A percentile compares a stretch with the other conserved stretches of the same genome.
Evolutionary conservation across 2,329 filamentous ascomycete species (phyloP).

Genomic region (Anthostomella pinea): DNA sequence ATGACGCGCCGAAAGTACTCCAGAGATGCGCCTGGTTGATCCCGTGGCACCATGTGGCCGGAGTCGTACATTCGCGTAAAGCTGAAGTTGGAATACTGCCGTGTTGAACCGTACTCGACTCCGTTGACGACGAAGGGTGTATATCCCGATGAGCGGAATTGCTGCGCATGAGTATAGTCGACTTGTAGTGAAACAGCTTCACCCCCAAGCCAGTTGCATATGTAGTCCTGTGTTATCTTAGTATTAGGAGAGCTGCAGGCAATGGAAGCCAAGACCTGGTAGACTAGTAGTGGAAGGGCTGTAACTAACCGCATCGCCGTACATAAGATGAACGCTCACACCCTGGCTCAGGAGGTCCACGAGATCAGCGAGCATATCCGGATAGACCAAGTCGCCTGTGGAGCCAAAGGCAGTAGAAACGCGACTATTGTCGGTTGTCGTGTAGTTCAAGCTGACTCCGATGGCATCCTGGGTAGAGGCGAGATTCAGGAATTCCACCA

Average conservation of each 20-base stretch:
- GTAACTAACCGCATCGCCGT: too few species aligned
- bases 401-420: constrained; percentile 38
- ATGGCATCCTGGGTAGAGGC: constrained; percentile 50
- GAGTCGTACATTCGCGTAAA: constrained; percentile 38
- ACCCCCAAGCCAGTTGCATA: constrained; percentile 55
- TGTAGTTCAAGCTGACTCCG: constrained; percentile 55
- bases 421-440: too few species aligned
- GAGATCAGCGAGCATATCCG: constrained; percentile 40
- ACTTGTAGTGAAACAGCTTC: constrained; percentile 47
- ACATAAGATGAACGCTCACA: constrained; percentile 52
- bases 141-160: constrained; percentile 62
- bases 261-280: too few species aligned
- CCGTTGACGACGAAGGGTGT: constrained; percentile 44
- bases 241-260: too few species aligned
- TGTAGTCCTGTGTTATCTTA: constrained; percentile 55
- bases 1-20: too few species aligned
- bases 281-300: too few species aligned
- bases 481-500: constrained; percentile 50
- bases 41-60: constrained; percentile 11
- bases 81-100: constrained; percentile 59
- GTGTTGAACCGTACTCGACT: constrained; percentile 52
- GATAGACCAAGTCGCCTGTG: constrained; percentile 23
- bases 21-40: too few species aligned
- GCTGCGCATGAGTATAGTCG: constrained; percentile 43
- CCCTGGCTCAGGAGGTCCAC: constrained; percentile 47